These are phyloP conservation scores for Aspergillus hortae DNA, from an alignment of 2,329 filamentous ascomycete species.

Conservation along the genomic window DNA sequence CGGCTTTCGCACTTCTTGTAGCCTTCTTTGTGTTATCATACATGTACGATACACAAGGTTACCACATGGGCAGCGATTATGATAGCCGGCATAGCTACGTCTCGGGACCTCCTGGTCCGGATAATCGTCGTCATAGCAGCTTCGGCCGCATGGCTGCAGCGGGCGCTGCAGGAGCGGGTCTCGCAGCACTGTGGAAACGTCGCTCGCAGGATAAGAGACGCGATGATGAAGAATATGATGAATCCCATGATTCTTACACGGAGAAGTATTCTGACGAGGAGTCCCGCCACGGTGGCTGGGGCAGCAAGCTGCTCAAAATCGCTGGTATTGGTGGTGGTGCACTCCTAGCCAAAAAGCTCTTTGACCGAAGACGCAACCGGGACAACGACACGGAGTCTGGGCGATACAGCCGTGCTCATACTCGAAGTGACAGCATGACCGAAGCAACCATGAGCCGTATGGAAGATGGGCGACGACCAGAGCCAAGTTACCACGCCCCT, in stretches of 20 bases:
- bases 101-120: slow-evolving; percentile 41
- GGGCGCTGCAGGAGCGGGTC: slow-evolving; percentile 55
- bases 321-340: slow-evolving; percentile 62
- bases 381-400: slow-evolving; percentile 53
- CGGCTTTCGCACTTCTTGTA: slow-evolving; percentile 68
- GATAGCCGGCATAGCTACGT: slow-evolving; percentile 58
- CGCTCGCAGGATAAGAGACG: slow-evolving; percentile 43
- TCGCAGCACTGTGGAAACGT: slow-evolving; percentile 50
- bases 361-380: slow-evolving; percentile 52
- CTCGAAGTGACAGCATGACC: slow-evolving; percentile 42
- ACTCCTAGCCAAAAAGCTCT: slow-evolving; percentile 58
- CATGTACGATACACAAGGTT: slow-evolving; percentile 52
- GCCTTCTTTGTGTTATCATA: slow-evolving; percentile 79
- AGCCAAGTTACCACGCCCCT: slow-evolving; percentile 31
- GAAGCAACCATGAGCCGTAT: slow-evolving; percentile 41
- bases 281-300: slow-evolving; percentile 52
- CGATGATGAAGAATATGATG: slow-evolving; percentile 38
- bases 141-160: slow-evolving; percentile 51
- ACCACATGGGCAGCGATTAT: slow-evolving; percentile 52
- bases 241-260: slow-evolving; percentile 55
- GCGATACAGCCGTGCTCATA: slow-evolving; percentile 51
- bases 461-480: slow-evolving; percentile 55
- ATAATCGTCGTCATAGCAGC: slow-evolving; percentile 42
- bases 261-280: slow-evolving; percentile 62
- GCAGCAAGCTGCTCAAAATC: slow-evolving; percentile 58